Evolutionary conservation across 306 rosid genomes (phyloP), one percentile per base, ranked within the genome.

Genomic region (Sphenostylis stenocarpa): DNA sequence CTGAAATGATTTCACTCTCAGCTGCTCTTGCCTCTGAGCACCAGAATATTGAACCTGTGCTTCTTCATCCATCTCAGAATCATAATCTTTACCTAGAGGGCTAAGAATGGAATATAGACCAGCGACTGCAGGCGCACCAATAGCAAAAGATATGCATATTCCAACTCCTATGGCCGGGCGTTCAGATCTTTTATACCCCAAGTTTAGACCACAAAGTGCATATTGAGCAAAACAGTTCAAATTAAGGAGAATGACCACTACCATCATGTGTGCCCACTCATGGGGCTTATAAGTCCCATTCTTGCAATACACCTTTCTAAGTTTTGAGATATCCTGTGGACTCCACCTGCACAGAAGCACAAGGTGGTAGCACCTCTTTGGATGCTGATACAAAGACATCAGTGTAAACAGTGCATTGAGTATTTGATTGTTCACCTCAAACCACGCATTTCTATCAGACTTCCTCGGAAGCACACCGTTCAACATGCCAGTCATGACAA

Each of bases 401-500:
- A 95, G 93, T 9, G 99, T 92, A 78, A 92, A 96, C 74, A 96
- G 76, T 17, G 99, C 99, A 75, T 92, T 96, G 64, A 92, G 94
- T 82, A 96, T 92, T 88, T 92, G 99, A 76, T 96, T 96, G 81
- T 96, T 92, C 26, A 96, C 92, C 85, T 96, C 99, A 64, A 92
- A 96, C 99, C 98, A 96, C 5, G 67, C 80, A 60, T 96, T 73
- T 80, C 97, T 89, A 66, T 82, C 76, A 7, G 98, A 82, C 82
- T 91, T 96, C 21, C 81, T 82, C 2, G 90, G 91, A 12, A 96
- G 39, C 44, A 63, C 97, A 44, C 24, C 61, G 72, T 96, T 87
- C 77, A 96, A 82, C 98, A 96, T 92, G 53, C 99, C 99, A 39
- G 96, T 95, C 99, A 95, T 95, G 58, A 92, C 98, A 60, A 95